Evolutionary conservation across 768 basidiomycete genomes (phyloP), one percentile per base, ranked within the genome.

Genomic region (Gymnopilus junonius): DNA sequence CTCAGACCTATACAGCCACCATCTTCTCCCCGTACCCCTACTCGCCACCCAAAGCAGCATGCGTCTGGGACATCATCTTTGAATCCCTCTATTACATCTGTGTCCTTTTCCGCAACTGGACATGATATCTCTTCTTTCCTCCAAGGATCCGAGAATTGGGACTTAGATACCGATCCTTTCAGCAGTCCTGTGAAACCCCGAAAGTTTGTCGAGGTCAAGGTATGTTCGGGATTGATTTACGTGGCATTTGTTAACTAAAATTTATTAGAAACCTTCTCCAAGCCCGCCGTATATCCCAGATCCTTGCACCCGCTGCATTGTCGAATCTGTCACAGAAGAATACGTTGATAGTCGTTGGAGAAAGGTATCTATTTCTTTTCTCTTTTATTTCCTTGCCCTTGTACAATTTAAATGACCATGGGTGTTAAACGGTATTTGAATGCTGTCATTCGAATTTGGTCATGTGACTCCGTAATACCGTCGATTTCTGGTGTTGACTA

Each of bases 111-210:
- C 53, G 59, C 58, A 17, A 56, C 40, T 25, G 23, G 32, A 4
- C 65, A 83, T 23, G 85, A 89, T 63, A 67, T 89, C 31, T 70
- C 75, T 2, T 69, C 75, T 3, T 77, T 91, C 14, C 69, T 89
- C n/a, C 84, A 88, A 29, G 91, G 89, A 0, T 86, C 85, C 1
- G 90, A 89, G 68, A 78, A 82, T 37, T 90, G 90, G 87, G 88
- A 92, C 65, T 87, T 88, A 84, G 79, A 83, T 32, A 85, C 87
- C 62, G 84, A 86, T 62, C 80, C 81, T 31, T 63, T 84, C 43
- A 83, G 15, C 15, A 51, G 82, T 2, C 87, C 87, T 3, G 82
- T 79, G 61, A 88, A 85, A 59, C 77, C 79, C 17, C 7, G n/a
- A 35, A 56, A 42, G 25, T 23, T 39, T 25, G 15, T 20, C 4